phyloP scores from a whole-genome alignment of 371 early-diverging fungal species.

The Pancytospora philotis region DNA sequence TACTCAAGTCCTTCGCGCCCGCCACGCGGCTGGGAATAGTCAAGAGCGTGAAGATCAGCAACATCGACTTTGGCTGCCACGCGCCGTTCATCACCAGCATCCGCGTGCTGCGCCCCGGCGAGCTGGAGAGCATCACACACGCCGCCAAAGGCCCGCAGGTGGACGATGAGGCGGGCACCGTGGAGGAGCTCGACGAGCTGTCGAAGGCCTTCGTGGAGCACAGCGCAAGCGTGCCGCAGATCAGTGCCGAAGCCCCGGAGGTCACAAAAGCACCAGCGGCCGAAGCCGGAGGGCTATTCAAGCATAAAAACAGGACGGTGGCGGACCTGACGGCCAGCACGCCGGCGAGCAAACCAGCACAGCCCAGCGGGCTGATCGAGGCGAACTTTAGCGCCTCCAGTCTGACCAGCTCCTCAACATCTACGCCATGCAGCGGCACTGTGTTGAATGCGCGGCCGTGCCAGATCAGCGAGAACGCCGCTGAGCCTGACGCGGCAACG shows the following conservation, averaged over 20 bases:
- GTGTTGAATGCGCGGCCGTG: not conserved
- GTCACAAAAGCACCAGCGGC: not conserved
- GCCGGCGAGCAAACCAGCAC: not conserved
- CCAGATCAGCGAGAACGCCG: not conserved
- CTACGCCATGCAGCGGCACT: not conserved
- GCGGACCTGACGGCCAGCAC: not conserved
- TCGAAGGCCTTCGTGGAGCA: not conserved
- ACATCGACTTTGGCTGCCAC: conserved; percentile 53
- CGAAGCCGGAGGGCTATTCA: not conserved
- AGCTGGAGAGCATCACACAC: conserved; percentile 18
- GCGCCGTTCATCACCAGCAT: conserved; percentile 51
- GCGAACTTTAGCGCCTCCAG: too few species aligned
- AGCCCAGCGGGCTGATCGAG: too few species aligned
- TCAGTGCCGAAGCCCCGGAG: not conserved
- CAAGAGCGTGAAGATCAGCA: conserved; percentile 41
- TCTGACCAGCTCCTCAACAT: not conserved
- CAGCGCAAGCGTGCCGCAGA: not conserved
- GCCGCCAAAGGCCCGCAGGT: not conserved
- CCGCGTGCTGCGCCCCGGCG: conserved; percentile 33
- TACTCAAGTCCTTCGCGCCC: conserved; percentile 44
- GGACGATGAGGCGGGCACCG: conserved; percentile 8
- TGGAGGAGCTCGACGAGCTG: conserved; percentile 1
- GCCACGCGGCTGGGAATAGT: conserved; percentile 40
- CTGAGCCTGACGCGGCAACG: not conserved
- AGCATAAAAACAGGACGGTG: not conserved